Percentiles rank a stretch among this genome's conserved stretches.
Conservation (phyloP, 805 yeast species). For the Diddensiella transvaalensis region DNA sequence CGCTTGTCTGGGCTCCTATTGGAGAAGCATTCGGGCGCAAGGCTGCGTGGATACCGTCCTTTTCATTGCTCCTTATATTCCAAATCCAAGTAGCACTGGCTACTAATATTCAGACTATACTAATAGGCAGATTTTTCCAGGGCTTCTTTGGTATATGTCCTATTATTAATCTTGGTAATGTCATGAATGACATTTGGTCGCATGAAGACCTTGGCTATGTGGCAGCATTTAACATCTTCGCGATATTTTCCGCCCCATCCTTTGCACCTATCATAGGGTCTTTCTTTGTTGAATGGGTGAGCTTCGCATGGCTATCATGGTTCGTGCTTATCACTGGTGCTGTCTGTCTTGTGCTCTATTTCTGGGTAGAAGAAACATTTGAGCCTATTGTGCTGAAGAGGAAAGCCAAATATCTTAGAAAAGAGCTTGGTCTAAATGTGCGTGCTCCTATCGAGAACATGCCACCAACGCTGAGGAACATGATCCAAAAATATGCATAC, state of each 20-base stretch:
- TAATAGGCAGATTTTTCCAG: constrained; percentile 74
- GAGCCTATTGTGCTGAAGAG: constrained; percentile 8
- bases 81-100: constrained; percentile 76
- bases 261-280: constrained; percentile 46
- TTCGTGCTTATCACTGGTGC: constrained; percentile 38
- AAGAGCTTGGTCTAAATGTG: constrained; percentile 8
- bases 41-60: constrained; percentile 53
- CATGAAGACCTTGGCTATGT: constrained; percentile 43
- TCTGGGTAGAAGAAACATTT: constrained; percentile 9
- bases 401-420: constrained; percentile 4
- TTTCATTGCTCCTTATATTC: constrained; percentile 56
- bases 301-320: constrained; percentile 50
- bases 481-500: constrained; percentile 6
- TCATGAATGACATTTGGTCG: constrained; percentile 44
- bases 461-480: constrained; percentile 8
- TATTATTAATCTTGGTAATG: constrained; percentile 47
- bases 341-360: not conserved
- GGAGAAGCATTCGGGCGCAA: constrained; percentile 77
- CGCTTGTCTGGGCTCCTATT: constrained; percentile 84
- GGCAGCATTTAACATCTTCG: constrained; percentile 39
- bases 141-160: constrained; percentile 71
- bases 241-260: constrained; percentile 35
- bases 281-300: constrained; percentile 40
- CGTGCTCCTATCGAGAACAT: constrained; percentile 8
- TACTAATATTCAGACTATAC: constrained; percentile 68